These are phyloP conservation scores for Mikania micrantha DNA, from an alignment of 129 eudicot species.

Conservation along the genomic window DNA sequence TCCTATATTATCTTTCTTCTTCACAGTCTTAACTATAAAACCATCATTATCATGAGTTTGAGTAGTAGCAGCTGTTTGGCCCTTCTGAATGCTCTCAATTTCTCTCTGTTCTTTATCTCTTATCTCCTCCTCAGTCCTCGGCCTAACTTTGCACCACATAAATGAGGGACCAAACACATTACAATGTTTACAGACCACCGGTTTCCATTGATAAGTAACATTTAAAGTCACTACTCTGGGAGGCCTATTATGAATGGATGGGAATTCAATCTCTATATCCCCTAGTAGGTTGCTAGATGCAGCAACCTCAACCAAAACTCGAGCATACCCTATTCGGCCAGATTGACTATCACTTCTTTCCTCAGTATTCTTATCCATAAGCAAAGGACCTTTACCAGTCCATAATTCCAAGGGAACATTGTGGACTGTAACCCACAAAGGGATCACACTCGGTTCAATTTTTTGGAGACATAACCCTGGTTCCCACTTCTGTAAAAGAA, in stretches of 20 bases:
- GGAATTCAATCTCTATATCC: background rate
- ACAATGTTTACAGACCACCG: background rate
- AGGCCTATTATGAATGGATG: background rate
- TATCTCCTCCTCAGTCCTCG: background rate
- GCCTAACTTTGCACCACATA: background rate
- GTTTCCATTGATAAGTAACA: background rate
- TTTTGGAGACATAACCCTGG: background rate
- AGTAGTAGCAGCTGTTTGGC: too few relatives aligned
- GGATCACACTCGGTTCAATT: background rate
- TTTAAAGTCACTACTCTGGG: background rate
- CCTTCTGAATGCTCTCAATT: too few relatives aligned
- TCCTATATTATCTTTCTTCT: too few relatives aligned
- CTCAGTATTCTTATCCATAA: background rate
- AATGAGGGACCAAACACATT: background rate
- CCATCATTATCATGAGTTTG: too few relatives aligned
- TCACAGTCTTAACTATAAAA: too few relatives aligned
- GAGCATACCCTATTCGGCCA: background rate
- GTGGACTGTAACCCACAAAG: background rate
- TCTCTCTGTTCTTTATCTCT: too few relatives aligned
- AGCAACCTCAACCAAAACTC: background rate
- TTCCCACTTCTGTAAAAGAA: background rate
- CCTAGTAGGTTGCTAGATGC: background rate
- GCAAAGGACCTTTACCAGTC: background rate
- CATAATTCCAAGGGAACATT: background rate
- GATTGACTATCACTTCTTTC: background rate